Conservation (phyloP, 2,329 filamentous ascomycete species). For the Teratosphaeria pseudoeucalypti region DNA sequence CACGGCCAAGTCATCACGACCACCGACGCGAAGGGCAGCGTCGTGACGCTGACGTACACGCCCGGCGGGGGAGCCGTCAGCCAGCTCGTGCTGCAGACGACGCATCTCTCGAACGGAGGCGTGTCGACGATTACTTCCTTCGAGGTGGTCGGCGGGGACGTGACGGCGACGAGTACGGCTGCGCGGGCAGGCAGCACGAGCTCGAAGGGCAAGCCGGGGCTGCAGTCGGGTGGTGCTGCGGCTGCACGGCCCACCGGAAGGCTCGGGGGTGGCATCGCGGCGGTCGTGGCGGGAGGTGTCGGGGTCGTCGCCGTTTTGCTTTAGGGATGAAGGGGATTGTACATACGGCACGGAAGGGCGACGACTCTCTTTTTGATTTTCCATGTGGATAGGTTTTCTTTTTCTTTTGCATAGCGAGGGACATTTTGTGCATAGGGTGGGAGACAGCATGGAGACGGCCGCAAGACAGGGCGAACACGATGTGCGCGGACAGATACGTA, state of each 20-base stretch:
- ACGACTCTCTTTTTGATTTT: neutral
- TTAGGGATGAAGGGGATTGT: neutral
- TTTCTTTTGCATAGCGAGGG: neutral
- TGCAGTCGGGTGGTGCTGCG: conserved; percentile 30
- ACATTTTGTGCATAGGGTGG: neutral
- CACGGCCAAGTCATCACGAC: conserved; percentile 33
- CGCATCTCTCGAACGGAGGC: conserved; percentile 24
- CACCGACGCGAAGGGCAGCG: conserved; percentile 31
- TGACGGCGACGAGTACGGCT: conserved; percentile 8
- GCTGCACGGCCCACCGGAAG: conserved; percentile 9
- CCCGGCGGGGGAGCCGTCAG: conserved; percentile 32
- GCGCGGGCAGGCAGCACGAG: conserved; percentile 3
- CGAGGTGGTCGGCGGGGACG: conserved; percentile 28
- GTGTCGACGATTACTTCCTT: conserved; percentile 35
- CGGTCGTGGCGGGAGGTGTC: conserved; percentile 23
- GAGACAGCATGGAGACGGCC: neutral
- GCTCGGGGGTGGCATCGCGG: conserved; percentile 20
- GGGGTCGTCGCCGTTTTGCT: conserved; percentile 27
- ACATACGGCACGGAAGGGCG: neutral
- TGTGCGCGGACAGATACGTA: neutral
- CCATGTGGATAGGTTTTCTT: neutral
- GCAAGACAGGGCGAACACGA: neutral
- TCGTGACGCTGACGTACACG: conserved; percentile 38
- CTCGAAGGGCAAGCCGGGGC: conserved; percentile 20
- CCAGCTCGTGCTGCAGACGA: conserved; percentile 29